Percentiles rank a stretch among this genome's conserved stretches.
Evolutionary conservation across 1,284 basidiomycete genomes (phyloP).

Genomic region (Tilletia indica): DNA sequence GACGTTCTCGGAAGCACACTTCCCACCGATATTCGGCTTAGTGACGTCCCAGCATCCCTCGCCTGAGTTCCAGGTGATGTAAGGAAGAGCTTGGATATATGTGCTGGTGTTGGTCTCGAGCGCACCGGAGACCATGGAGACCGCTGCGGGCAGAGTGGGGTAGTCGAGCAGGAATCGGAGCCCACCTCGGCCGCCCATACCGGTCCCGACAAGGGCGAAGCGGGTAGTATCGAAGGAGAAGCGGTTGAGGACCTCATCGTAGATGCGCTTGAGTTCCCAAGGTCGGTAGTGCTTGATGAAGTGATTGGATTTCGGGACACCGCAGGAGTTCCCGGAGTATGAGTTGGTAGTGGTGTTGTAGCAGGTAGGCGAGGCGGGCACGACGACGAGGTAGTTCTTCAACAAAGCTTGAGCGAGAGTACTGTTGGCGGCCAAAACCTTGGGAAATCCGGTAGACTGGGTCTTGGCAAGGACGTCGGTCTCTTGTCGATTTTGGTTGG

Average conservation of each 20-base stretch:
- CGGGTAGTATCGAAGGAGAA: constrained; percentile 19
- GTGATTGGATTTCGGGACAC: neutral
- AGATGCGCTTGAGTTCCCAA: constrained; percentile 17
- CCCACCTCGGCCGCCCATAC: constrained; percentile 17
- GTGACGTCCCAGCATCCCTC: constrained; percentile 20
- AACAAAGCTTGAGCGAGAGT: constrained; percentile 8
- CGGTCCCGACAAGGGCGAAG: constrained; percentile 16
- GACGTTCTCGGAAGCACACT: neutral
- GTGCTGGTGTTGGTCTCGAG: constrained; percentile 12
- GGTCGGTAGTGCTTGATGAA: constrained; percentile 19
- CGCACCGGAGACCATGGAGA: constrained; percentile 11
- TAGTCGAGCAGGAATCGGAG: constrained; percentile 15
- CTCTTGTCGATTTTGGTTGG: neutral
- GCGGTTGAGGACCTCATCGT: constrained; percentile 5
- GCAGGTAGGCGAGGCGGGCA: constrained; percentile 14
- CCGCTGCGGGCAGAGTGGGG: constrained; percentile 11
- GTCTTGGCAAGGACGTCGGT: constrained; percentile 19
- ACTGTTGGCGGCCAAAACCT: constrained; percentile 13
- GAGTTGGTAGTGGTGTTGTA: constrained; percentile 14
- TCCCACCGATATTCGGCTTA: neutral
- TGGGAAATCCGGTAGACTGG: constrained; percentile 14
- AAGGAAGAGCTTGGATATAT: constrained; percentile 15
- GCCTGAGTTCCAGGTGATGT: constrained; percentile 13
- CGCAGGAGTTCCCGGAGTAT: neutral
- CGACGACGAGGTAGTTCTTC: constrained; percentile 12